These are phyloP conservation scores for Acanthamoeba triangularis DNA, from an alignment of 208 protist species.

Conservation along the genomic window DNA sequence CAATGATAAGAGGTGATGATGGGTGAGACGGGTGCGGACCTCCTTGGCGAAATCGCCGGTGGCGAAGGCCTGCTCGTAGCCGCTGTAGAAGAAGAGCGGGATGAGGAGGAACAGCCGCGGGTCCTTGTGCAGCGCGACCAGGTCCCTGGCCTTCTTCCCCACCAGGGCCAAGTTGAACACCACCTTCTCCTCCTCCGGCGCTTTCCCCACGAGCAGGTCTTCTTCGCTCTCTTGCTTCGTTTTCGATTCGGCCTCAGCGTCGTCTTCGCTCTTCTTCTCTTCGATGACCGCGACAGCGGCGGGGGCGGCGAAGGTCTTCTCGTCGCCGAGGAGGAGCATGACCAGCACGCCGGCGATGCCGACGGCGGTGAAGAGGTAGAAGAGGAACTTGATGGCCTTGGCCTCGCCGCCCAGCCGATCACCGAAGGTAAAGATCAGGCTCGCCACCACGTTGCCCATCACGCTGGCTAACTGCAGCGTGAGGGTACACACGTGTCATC, in stretches of 20 bases:
- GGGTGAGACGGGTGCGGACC: neutral
- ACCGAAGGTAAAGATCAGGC: conserved; percentile 30
- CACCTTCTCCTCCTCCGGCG: neutral
- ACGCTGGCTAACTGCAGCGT: conserved; percentile 1
- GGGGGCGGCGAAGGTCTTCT: neutral
- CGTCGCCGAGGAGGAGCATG: conserved; percentile 37
- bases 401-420: neutral
- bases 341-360: neutral
- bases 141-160: conserved; percentile 4
- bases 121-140: neutral
- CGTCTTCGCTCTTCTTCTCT: neutral
- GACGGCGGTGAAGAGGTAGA: conserved; percentile 55
- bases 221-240: neutral
- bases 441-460: conserved; percentile 40
- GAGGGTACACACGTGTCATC: neutral
- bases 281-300: neutral
- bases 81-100: conserved; percentile 53
- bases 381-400: conserved; percentile 19
- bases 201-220: neutral
- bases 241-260: neutral
- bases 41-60: conserved; percentile 56
- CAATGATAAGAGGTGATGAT: too few species aligned
- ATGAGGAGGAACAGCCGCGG: conserved; percentile 55
- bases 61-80: conserved; percentile 52
- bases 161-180: neutral